Conservation (phyloP, 306 rosid species). For the Hippophae gyantsensis region DNA sequence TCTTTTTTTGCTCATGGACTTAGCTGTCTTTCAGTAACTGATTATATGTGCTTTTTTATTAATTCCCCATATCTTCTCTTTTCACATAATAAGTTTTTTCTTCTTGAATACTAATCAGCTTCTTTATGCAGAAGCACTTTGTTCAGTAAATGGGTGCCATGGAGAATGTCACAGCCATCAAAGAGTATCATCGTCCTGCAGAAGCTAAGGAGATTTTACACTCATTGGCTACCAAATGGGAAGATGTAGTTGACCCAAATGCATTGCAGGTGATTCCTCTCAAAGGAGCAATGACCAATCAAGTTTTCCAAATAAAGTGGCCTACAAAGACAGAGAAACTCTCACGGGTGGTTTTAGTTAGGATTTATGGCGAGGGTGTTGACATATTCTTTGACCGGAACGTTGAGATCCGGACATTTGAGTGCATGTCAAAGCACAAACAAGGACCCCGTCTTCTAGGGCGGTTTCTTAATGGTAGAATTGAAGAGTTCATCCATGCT, state of each 20-base stretch:
- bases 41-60: neutral
- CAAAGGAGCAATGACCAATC: constrained; percentile 85
- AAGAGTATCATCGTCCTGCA: constrained; percentile 41
- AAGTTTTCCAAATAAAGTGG: constrained; percentile 83
- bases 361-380: constrained; percentile 84
- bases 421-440: constrained; percentile 64
- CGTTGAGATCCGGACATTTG: constrained; percentile 59
- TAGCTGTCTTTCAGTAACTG: neutral
- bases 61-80: neutral
- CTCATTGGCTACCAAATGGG: constrained; percentile 67
- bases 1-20: too few relatives aligned
- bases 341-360: constrained; percentile 61
- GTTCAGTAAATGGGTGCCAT: constrained; percentile 25
- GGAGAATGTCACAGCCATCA: constrained; percentile 29
- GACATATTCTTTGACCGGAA: constrained; percentile 61
- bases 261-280: constrained; percentile 64
- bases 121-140: constrained; percentile 9
- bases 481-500: constrained; percentile 86
- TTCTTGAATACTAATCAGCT: neutral
- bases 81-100: neutral
- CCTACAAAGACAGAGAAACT: constrained; percentile 39
- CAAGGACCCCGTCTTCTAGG: constrained; percentile 78
- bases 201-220: constrained; percentile 61
- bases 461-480: constrained; percentile 62
- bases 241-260: constrained; percentile 44